Evolutionary conservation across 2,329 filamentous ascomycete genomes (phyloP), one percentile per base, ranked within the genome.

Genomic region (Endoconidiophora laricicola): DNA sequence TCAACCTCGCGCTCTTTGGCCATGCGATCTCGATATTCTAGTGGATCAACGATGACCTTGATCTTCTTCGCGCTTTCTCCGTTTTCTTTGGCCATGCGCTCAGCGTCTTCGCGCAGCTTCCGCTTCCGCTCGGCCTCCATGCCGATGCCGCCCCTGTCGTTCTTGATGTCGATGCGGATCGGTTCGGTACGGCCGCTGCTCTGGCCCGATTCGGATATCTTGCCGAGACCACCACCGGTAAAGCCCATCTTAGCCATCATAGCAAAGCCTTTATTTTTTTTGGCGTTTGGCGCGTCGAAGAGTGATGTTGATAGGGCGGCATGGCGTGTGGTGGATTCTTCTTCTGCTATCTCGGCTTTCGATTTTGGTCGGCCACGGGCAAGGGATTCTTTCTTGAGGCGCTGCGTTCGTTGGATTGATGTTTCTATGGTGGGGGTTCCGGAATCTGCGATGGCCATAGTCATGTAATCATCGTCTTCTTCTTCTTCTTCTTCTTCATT

Each of bases 211-310:
- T 52, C 26, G n/a, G 23, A 78, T 55, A 62, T 62, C 50, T 63
- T 66, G 1, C 91, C 91, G 2, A 96, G 69, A 0, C 79, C 73
- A 36, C 77, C 78, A 22, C 88, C 87, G 52, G 78, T 81, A 67
- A 93, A 98, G 1, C 91, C 91, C 72, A 98, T 85, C 64, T 86
- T 90, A 20, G 86, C 82, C 88, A 98, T 94, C 86, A 98, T 95
- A 56, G 85, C 79, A 54, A 93, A 78, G 1, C 90, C 91, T 61
- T 95, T 96, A 67, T 81, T 93, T 58, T 73, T 74, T 46, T 76
- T 72, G 14, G 73, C 67, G 14, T 63, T 63, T 4, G 69, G 64
- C 38, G 66, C 62, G 18, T 79, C 74, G 5, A 94, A 69, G 45
- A 91, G 70, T 4, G 82, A 84, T n/a, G 68, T 83, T 3, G 79